Conservation (phyloP, 2,329 filamentous ascomycete species). For the Emmonsiellopsis sp. region DNA sequence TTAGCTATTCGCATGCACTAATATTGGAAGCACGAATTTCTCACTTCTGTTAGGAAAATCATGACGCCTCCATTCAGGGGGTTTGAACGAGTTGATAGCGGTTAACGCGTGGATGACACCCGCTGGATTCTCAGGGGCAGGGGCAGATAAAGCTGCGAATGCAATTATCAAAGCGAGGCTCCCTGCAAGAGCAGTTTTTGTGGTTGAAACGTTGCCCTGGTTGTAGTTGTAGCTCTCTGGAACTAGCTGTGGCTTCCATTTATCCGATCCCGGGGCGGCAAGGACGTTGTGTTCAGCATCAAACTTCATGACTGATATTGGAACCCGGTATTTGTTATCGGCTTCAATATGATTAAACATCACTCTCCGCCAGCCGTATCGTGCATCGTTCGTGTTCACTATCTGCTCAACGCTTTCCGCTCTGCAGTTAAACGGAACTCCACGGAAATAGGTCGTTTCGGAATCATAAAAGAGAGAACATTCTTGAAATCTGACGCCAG, state of each 20-base stretch:
- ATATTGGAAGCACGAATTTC: background rate
- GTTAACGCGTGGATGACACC: background rate
- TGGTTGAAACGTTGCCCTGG: background rate
- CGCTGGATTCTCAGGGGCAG: background rate
- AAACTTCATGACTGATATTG: constrained; percentile 11
- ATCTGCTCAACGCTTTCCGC: background rate
- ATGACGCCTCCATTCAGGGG: constrained; percentile 12
- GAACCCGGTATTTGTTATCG: background rate
- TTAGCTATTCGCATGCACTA: background rate
- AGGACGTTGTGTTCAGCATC: constrained; percentile 7
- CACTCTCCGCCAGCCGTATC: constrained; percentile 11
- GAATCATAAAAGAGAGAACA: constrained; percentile 13
- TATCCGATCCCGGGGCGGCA: constrained; percentile 10
- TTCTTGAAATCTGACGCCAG: background rate
- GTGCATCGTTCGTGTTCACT: background rate
- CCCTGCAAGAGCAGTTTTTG: constrained; percentile 10
- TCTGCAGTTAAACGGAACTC: constrained; percentile 12
- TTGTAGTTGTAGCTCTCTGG: constrained; percentile 11
- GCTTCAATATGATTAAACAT: constrained; percentile 6
- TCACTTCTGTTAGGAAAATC: constrained; percentile 7
- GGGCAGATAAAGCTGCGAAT: constrained; percentile 15
- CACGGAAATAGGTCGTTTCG: constrained; percentile 8
- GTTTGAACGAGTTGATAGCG: constrained; percentile 10
- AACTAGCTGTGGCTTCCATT: constrained; percentile 17
- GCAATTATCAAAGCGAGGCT: constrained; percentile 15